phyloP scores from a whole-genome alignment of 306 rosid species.

The Neltuma alba region DNA sequence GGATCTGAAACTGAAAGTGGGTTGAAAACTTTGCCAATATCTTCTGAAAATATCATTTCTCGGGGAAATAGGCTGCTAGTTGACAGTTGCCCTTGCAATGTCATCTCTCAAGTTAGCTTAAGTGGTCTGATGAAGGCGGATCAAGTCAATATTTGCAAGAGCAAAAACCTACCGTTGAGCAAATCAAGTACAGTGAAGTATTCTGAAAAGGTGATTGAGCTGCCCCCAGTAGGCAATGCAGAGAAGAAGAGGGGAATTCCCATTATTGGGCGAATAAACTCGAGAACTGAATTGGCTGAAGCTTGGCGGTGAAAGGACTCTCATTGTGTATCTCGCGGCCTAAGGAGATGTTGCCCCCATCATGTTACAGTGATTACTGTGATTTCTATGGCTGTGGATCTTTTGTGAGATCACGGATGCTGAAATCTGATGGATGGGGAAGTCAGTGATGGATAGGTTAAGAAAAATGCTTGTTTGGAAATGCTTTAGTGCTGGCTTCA shows the following conservation, averaged over 20 bases:
- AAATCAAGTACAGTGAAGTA: conserved; percentile 42
- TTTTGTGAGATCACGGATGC: conserved; percentile 14
- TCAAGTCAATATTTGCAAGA: conserved; percentile 42
- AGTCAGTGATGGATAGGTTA: neutral
- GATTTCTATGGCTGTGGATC: conserved; percentile 4
- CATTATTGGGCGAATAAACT: conserved; percentile 56
- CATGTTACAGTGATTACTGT: neutral
- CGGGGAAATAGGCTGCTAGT: conserved; percentile 45
- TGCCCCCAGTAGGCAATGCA: conserved; percentile 36
- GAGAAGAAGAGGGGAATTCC: conserved; percentile 52
- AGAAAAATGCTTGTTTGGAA: conserved; percentile 24
- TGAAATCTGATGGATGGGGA: neutral
- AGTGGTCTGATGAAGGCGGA: conserved; percentile 33
- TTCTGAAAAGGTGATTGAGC: conserved; percentile 45
- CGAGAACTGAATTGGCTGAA: conserved; percentile 68
- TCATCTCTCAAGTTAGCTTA: conserved; percentile 49
- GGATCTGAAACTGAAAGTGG: conserved; percentile 37
- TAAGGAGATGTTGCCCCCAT: neutral
- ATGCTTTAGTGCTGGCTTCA: conserved; percentile 34
- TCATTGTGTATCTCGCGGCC: neutral
- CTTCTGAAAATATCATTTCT: conserved; percentile 45
- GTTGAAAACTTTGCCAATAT: conserved; percentile 39
- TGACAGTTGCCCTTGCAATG: conserved; percentile 58
- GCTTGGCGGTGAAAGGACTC: conserved; percentile 70
- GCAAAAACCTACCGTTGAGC: conserved; percentile 43